These are phyloP conservation scores for Stachybotrys echinatus DNA, from an alignment of 2,329 filamentous ascomycete species.

Conservation along the genomic window DNA sequence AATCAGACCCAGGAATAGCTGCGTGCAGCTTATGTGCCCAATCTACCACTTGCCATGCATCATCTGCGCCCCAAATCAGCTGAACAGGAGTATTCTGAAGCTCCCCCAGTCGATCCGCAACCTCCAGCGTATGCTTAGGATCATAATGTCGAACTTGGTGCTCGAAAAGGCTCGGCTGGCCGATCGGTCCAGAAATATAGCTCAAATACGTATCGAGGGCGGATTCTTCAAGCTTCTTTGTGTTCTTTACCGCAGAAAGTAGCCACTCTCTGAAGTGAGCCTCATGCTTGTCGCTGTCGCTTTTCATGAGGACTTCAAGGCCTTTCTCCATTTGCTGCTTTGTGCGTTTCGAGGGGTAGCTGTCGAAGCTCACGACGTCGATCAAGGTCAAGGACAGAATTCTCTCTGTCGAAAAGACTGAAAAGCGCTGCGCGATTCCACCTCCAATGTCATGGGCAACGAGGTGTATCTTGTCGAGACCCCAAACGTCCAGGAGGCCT, in stretches of 20 bases:
- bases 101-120: constrained; percentile 15
- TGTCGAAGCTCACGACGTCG: constrained; percentile 25
- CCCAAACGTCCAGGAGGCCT: constrained; percentile 19
- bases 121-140: constrained; percentile 25
- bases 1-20: constrained; percentile 21
- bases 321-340: constrained; percentile 22
- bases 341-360: constrained; percentile 25
- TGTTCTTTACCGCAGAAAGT: constrained; percentile 14
- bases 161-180: constrained; percentile 24
- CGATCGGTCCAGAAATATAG: constrained; percentile 25
- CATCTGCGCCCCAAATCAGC: constrained; percentile 23
- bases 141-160: constrained; percentile 27
- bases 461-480: constrained; percentile 16
- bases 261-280: constrained; percentile 21
- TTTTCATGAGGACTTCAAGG: constrained; percentile 19
- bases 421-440: constrained; percentile 21
- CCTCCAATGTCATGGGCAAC: constrained; percentile 26
- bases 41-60: constrained; percentile 22
- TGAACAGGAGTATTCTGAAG: constrained; percentile 18
- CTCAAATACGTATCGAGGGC: constrained; percentile 18
- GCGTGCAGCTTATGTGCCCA: constrained; percentile 23
- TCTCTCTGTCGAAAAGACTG: constrained; percentile 13
- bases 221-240: constrained; percentile 9
- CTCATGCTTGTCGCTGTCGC: constrained; percentile 11
- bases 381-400: constrained; percentile 21